Percentiles rank a stretch among this genome's conserved stretches.
Evolutionary conservation across 768 basidiomycete genomes (phyloP).

Genomic region (Hirschioporus abietinus): DNA sequence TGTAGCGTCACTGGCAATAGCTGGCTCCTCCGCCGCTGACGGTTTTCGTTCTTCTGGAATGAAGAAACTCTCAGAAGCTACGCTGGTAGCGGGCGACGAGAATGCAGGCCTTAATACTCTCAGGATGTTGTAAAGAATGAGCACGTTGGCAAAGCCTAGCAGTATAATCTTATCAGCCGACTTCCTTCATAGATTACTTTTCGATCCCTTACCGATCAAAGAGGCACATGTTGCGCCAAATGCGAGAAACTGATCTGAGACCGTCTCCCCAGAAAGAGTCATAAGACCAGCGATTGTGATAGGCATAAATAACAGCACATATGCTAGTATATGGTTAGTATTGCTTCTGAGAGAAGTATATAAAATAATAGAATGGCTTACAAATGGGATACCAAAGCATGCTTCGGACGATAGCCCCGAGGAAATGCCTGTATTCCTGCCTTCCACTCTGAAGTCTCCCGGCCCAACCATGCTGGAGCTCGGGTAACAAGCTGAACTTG

Average conservation of each 20-base stretch:
- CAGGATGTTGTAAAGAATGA: slow-evolving; percentile 65
- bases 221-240: slow-evolving; percentile 49
- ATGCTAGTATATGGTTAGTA: slow-evolving; percentile 36
- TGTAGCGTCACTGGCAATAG: not conserved
- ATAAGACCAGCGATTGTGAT: slow-evolving; percentile 48
- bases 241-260: slow-evolving; percentile 42
- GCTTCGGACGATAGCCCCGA: slow-evolving; percentile 54
- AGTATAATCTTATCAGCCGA: slow-evolving; percentile 8
- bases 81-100: slow-evolving; percentile 8
- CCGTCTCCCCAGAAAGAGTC: slow-evolving; percentile 39
- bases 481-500: slow-evolving; percentile 35
- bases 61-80: slow-evolving; percentile 21
- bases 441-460: slow-evolving; percentile 22
- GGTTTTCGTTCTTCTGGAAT: slow-evolving; percentile 10
- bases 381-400: slow-evolving; percentile 71
- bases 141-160: slow-evolving; percentile 58
- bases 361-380: slow-evolving; percentile 24
- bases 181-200: not conserved
- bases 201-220: slow-evolving; percentile 41
- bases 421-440: slow-evolving; percentile 55
- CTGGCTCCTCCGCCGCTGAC: not conserved
- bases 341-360: not conserved
- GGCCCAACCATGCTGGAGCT: slow-evolving; percentile 41
- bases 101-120: slow-evolving; percentile 54
- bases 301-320: slow-evolving; percentile 53